Base-by-base conservation (phyloP, 164 flowering plant genomes). In the Umbilicus rupestris region DNA sequence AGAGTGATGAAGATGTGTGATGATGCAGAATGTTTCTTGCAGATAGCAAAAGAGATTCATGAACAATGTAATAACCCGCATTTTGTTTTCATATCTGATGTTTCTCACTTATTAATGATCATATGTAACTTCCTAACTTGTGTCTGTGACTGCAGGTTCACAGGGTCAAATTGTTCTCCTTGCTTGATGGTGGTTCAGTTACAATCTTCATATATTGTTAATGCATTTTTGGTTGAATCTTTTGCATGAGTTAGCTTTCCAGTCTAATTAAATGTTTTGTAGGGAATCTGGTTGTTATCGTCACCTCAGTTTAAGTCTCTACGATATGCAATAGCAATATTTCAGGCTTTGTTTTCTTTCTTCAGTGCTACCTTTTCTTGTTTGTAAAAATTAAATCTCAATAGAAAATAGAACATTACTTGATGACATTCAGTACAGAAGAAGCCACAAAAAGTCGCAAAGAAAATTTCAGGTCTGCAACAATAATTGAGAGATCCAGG, bases 1-100 rank as follows among this genome's bases (percentile, higher is more conserved):
- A 81, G 87, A 66, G 74, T 87, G 7, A 57, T 80, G 26, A 80
- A 72, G 73, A 75, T 92, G 88, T 85, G 85, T 2, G 96, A 87
- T 66, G 90, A 90, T 3, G 39, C 88, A 0, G 87, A 85, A 5
- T 65, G 82, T 2, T 42, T 82, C 73, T 74, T 90, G 16, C 84
- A 74, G 71, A 33, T 87, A 24, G 84, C 79, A 1, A 68, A 68
- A 65, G 83, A 88, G 49, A 81, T 88, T 9, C 73, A 67, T 65
- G 89, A 87, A 17, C 78, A 70, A 85, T 87, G 98, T 89, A 88
- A 73, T 37, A 17, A 20, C 20, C n/a, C 24, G 14, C 5, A 2
- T 20, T 41, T 14, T 26, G 7, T 67, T 50, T 10, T 37, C 26
- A 37, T 57, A 10, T 55, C 5, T 26, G 60, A 24, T 26, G 0